Conservation (phyloP, 2,329 filamentous ascomycete genomes). For the Ceratocystis albifundus region DNA sequence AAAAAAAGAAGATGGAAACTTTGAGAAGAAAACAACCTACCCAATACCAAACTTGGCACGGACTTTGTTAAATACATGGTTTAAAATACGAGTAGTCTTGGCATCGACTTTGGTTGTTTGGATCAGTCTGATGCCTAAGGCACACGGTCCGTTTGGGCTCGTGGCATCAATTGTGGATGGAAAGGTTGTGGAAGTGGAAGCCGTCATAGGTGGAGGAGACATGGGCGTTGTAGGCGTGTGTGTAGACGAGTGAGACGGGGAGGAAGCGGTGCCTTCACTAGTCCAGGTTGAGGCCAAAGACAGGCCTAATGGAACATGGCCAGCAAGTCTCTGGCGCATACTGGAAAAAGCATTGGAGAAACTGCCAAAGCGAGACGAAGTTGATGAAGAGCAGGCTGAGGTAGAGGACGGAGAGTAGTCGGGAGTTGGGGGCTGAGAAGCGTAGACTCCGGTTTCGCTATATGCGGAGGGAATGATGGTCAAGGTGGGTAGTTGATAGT, state of each 20-base stretch:
- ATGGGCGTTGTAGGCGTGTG: constrained; percentile 33
- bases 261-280: constrained; percentile 11
- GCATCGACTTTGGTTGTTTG: constrained; percentile 37
- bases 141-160: constrained; percentile 30
- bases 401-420: constrained; percentile 28
- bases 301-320: constrained; percentile 4
- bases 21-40: constrained; percentile 20
- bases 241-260: constrained; percentile 26
- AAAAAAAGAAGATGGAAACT: neutral
- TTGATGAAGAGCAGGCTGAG: constrained; percentile 19
- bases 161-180: constrained; percentile 29
- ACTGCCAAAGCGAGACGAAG: constrained; percentile 28
- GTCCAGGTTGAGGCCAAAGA: constrained; percentile 10
- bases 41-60: constrained; percentile 34
- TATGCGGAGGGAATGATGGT: constrained; percentile 18
- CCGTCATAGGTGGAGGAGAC: constrained; percentile 38
- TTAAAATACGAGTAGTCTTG: constrained; percentile 39
- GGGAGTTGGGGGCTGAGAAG: constrained; percentile 27
- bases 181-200: constrained; percentile 38
- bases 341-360: constrained; percentile 29
- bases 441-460: constrained; percentile 14
- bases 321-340: constrained; percentile 29
- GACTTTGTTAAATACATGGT: constrained; percentile 41
- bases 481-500: constrained; percentile 39
- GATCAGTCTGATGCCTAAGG: constrained; percentile 42